Base-by-base conservation (phyloP, 805 yeast genomes). In the Kodamaea leandrae region DNA sequence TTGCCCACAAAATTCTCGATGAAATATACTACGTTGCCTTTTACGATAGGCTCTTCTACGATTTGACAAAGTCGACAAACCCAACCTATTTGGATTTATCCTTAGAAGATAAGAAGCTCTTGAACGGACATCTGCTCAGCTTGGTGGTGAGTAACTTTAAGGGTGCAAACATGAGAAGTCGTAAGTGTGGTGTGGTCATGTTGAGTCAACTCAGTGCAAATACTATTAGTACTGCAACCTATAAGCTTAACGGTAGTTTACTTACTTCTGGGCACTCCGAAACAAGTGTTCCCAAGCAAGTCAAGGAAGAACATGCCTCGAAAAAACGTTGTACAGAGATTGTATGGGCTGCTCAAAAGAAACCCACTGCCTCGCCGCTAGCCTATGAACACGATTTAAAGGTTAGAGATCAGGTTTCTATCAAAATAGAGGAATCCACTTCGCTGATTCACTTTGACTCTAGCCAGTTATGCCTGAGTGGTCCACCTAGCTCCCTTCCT, bases 11-110 rank as follows among this genome's bases (percentile, higher is more conserved):
- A 6, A 28, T 60, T 5, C 39, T 61, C n/a, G 50, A 54, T 34
- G 67, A 60, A 41, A 18, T 60, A 7, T 60, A 52, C 37, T 60
- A 60, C 37, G 20, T 61, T 30, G 54, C 55, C 4, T 48, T 44
- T 17, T 59, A 55, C 35, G 65, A 61, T 21, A 46, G 63, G n/a
- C 39, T 58, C 16, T 52, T 50, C n/a, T 30, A 21, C 15, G 32
- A 37, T 10, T 32, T 21, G 10, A 18, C 13, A 4, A 37, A 14
- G 14, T 7, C 6, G n/a, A 17, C 13, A 17, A n/a, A 27, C n/a
- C 28, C 41, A 8, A 21, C 7, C 33, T 28, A 23, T 10, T 10
- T 5, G n/a, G 8, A 13, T 5, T 25, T 36, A 10, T 4, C 32
- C 6, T 12, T 5, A 4, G 26, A 26, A 9, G 26, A 26, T 6